phyloP scores from a whole-genome alignment of 805 yeast species.

The Sungouiella blattae region DNA sequence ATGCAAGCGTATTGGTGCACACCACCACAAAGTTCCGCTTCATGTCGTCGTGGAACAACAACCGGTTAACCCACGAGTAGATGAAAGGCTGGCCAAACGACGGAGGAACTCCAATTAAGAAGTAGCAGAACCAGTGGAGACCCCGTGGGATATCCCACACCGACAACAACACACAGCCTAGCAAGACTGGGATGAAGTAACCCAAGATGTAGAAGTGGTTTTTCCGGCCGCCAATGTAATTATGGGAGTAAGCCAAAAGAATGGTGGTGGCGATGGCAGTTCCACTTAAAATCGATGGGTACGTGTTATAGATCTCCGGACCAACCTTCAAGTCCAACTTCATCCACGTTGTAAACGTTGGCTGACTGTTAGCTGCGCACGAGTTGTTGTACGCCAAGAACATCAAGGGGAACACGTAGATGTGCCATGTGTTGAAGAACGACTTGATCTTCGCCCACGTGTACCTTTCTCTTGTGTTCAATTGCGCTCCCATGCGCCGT shows the following conservation, averaged over 20 bases:
- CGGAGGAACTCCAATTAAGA: conserved; percentile 44
- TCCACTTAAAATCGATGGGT: conserved; percentile 39
- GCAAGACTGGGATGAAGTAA: conserved; percentile 36
- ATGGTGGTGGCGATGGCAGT: conserved; percentile 37
- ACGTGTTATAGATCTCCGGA: conserved; percentile 34
- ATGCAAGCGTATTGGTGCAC: conserved; percentile 36
- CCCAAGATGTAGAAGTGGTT: conserved; percentile 35
- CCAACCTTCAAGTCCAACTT: conserved; percentile 29
- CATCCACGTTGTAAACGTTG: conserved; percentile 47
- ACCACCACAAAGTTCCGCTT: conserved; percentile 32
- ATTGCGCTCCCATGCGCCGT: conserved; percentile 30
- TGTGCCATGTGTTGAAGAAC: conserved; percentile 49
- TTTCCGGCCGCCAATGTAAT: conserved; percentile 28
- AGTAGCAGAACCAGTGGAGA: conserved; percentile 50
- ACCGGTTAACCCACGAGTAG: conserved; percentile 53
- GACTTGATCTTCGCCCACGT: conserved; percentile 37
- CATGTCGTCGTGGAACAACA: conserved; percentile 39
- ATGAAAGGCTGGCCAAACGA: conserved; percentile 55
- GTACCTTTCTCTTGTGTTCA: conserved; percentile 37
- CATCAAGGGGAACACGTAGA: conserved; percentile 40
- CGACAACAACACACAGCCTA: conserved; percentile 43
- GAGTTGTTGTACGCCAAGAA: conserved; percentile 38
- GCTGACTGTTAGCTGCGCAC: conserved; percentile 32
- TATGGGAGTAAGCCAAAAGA: conserved; percentile 32
- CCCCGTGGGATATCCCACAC: conserved; percentile 48